phyloP scores from a whole-genome alignment of 805 yeast species.

The Dipodascopsis tothii region DNA sequence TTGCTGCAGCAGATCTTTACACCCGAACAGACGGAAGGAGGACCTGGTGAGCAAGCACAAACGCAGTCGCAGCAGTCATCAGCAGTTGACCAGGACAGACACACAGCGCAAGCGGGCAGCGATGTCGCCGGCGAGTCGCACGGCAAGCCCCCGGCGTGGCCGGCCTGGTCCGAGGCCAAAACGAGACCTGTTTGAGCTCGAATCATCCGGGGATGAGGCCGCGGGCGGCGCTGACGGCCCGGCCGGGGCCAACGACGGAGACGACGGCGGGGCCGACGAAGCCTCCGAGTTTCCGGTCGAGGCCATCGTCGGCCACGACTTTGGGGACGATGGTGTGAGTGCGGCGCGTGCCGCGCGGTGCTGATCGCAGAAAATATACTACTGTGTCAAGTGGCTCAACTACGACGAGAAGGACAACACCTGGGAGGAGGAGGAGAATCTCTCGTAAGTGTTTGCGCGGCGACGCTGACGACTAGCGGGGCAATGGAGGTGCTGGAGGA shows the following conservation, averaged over 20 bases:
- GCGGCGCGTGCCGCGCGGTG: not conserved
- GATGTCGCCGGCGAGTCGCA: no score
- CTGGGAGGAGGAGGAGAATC: slow-evolving; percentile 12
- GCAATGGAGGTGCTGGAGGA: slow-evolving; percentile 3
- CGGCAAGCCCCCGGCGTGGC: no score
- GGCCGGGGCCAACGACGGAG: slow-evolving; percentile 1
- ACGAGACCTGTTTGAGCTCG: no score
- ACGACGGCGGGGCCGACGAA: slow-evolving; percentile 3
- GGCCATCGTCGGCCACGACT: slow-evolving; percentile 5
- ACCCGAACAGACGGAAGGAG: no score
- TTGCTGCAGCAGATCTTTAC: no score
- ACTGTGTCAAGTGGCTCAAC: slow-evolving; percentile 11
- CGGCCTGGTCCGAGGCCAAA: no score
- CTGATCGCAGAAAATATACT: not conserved
- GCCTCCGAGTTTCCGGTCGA: slow-evolving; percentile 6
- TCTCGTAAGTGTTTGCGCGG: slow-evolving; percentile 3
- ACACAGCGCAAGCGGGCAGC: no score
- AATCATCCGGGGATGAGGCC: no score
- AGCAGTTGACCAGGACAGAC: no score
- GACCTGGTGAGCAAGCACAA: no score
- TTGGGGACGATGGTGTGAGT: slow-evolving; percentile 1
- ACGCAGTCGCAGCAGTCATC: no score
- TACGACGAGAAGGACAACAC: slow-evolving; percentile 13
- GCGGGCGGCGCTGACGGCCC: no score
- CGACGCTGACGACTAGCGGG: not conserved